Evolutionary conservation across 768 basidiomycete species (phyloP), one percentile per base, ranked within the genome.

Genomic region (Trametes cinnabarina): DNA sequence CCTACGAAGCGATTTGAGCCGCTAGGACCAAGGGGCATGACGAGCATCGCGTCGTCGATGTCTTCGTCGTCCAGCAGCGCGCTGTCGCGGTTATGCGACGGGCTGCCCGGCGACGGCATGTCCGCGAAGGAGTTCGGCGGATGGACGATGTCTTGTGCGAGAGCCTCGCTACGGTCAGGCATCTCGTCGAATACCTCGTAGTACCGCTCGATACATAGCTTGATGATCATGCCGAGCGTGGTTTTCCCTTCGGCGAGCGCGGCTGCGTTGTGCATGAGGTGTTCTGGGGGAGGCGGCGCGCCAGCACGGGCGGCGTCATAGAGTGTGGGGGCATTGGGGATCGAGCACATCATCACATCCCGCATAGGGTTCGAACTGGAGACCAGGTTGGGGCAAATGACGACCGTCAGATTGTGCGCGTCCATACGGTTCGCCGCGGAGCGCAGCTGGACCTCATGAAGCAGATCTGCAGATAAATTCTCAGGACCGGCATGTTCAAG

Each of bases 161-260:
- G 51, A 3, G 84, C 84, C 63, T 92, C 90, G 57, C 79, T 79
- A 15, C 84, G 81, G 72, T 92, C 92, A 55, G 70, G 73, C n/a
- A 87, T 72, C 63, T 93, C 92, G 67, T 92, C 91, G 64, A 94
- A 94, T 28, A 93, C 76, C 68, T 94, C 92, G 69, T 87, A 92
- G 69, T 93, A 94, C 41, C 83, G 82, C 65, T 88, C 81, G 49
- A 93, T 92, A 69, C 89, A 93, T 41, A 90, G 73, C 67, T 85
- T 85, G 70, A 92, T 76, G 40, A 93, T 74, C 60, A 77, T 75
- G 3, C 90, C 90, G 0, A 94, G 75, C 0, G 90, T 91, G 9
- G 83, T 84, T 62, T 74, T 75, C 32, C 80, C 81, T 64, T 83
- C 80, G 3, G 61, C 59, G 26, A 63, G 64, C 2, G 74, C 63